Evolutionary conservation across 306 rosid species (phyloP).

Genomic region (Quercus suber): DNA sequence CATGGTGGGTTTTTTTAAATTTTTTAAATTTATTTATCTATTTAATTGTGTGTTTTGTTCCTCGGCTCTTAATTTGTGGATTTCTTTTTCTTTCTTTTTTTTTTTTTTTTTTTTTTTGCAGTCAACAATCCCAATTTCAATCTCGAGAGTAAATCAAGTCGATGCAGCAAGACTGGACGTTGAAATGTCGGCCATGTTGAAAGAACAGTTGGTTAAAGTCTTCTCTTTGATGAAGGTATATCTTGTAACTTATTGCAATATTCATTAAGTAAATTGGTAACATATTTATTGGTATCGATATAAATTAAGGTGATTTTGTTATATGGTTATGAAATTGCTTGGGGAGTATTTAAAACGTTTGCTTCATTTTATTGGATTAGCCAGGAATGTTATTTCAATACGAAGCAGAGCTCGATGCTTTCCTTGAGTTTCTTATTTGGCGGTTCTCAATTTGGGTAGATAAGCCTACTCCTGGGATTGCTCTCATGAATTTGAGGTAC

Average conservation of each 20-base stretch:
- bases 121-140: conserved; percentile 70
- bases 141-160: conserved; percentile 94
- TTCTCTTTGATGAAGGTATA: conserved; percentile 92
- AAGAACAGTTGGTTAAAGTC: conserved; percentile 93
- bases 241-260: conserved; percentile 5
- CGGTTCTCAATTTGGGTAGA: conserved; percentile 97
- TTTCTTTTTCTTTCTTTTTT: neutral
- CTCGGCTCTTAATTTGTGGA: neutral
- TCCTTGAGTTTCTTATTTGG: conserved; percentile 98
- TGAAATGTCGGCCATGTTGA: conserved; percentile 99
- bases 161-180: conserved; percentile 92
- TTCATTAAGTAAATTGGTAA: neutral
- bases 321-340: conserved; percentile 3
- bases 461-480: conserved; percentile 95
- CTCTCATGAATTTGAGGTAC: conserved; percentile 94
- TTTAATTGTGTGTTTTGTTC: no score
- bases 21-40: no score
- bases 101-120: conserved; percentile 18
- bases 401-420: conserved; percentile 93
- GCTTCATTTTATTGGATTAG: conserved; percentile 61
- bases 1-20: no score
- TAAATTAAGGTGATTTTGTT: neutral
- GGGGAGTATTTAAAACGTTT: conserved; percentile 21
- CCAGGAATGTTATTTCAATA: conserved; percentile 99
- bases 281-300: conserved; percentile 2